Percentiles rank a stretch among this genome's conserved stretches.
These are phyloP conservation scores for Phytophthora pluvialis DNA, from an alignment of 352 stramenopile species.

Conservation along the genomic window DNA sequence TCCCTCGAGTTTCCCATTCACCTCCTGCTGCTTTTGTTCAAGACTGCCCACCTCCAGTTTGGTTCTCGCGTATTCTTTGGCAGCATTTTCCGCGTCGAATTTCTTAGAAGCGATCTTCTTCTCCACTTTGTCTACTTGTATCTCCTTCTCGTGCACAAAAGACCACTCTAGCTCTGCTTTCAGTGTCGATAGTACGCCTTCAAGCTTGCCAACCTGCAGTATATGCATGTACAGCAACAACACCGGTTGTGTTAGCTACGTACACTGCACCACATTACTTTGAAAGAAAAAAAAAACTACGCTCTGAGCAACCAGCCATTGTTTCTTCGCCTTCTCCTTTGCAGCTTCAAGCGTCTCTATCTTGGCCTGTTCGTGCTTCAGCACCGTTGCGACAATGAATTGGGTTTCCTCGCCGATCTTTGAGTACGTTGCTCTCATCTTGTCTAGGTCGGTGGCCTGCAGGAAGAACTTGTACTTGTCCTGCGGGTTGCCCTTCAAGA, in stretches of 20 bases:
- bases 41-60: slow-evolving; percentile 43
- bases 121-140: slow-evolving; percentile 43
- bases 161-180: slow-evolving; percentile 82
- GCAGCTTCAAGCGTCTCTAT: slow-evolving; percentile 10
- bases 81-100: slow-evolving; percentile 40
- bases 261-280: slow-evolving; percentile 32
- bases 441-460: slow-evolving; percentile 95
- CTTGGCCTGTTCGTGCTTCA: slow-evolving; percentile 37
- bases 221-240: not conserved
- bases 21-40: slow-evolving; percentile 58
- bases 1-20: slow-evolving; percentile 55
- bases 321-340: slow-evolving; percentile 59
- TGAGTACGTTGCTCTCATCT: slow-evolving; percentile 85
- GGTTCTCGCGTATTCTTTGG: slow-evolving; percentile 44
- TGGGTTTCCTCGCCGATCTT: slow-evolving; percentile 86
- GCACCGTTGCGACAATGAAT: slow-evolving; percentile 52
- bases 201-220: slow-evolving; percentile 62
- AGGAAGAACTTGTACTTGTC: slow-evolving; percentile 99
- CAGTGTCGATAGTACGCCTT: slow-evolving; percentile 58
- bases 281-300: slow-evolving; percentile 21
- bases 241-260: slow-evolving; percentile 24
- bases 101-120: slow-evolving; percentile 54
- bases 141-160: slow-evolving; percentile 70
- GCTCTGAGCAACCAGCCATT: slow-evolving; percentile 76
- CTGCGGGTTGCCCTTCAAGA: slow-evolving; percentile 93